Evolutionary conservation across 495 filamentous ascomycete genomes (phyloP).

Genomic region (Lophiostoma macrostomum): DNA sequence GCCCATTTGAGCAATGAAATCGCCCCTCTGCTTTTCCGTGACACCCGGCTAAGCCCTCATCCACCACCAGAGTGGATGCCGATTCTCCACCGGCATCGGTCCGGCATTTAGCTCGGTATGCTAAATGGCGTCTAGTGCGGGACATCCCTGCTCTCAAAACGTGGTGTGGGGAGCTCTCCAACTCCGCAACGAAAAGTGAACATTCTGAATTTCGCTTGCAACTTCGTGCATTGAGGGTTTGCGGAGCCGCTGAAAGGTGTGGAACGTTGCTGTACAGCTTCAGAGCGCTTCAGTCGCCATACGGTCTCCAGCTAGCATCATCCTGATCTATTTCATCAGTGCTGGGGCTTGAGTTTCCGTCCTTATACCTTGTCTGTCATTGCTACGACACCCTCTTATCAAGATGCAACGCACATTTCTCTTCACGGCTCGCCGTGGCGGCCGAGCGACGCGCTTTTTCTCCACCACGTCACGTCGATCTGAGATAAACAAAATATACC

Average conservation of each 20-base stretch:
- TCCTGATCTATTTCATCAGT: too few relatives aligned
- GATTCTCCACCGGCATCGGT: slow-evolving; percentile 24
- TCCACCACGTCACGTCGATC: slow-evolving; percentile 8
- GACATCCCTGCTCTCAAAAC: slow-evolving; percentile 13
- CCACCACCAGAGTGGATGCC: slow-evolving; percentile 3
- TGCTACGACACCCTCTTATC: not conserved
- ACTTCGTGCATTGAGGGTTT: slow-evolving; percentile 8
- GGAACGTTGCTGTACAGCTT: not conserved
- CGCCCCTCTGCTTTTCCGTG: not conserved
- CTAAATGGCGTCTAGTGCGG: slow-evolving; percentile 4
- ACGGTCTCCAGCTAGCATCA: too few relatives aligned
- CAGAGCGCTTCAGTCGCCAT: not conserved
- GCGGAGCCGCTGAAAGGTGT: slow-evolving; percentile 19
- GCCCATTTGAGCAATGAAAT: not conserved
- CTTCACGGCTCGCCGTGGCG: slow-evolving; percentile 22
- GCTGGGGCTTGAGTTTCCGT: too few relatives aligned
- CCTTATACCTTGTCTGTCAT: not conserved
- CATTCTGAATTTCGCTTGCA: not conserved
- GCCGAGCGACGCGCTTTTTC: slow-evolving; percentile 22
- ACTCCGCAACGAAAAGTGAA: slow-evolving; percentile 19
- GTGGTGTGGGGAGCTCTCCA: slow-evolving; percentile 16
- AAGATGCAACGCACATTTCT: slow-evolving; percentile 30
- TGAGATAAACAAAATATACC: slow-evolving; percentile 31
- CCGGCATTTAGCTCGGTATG: slow-evolving; percentile 14
- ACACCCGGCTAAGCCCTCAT: slow-evolving; percentile 7